phyloP scores from a whole-genome alignment of 257 asterid genomes.

The Petrea volubilis region DNA sequence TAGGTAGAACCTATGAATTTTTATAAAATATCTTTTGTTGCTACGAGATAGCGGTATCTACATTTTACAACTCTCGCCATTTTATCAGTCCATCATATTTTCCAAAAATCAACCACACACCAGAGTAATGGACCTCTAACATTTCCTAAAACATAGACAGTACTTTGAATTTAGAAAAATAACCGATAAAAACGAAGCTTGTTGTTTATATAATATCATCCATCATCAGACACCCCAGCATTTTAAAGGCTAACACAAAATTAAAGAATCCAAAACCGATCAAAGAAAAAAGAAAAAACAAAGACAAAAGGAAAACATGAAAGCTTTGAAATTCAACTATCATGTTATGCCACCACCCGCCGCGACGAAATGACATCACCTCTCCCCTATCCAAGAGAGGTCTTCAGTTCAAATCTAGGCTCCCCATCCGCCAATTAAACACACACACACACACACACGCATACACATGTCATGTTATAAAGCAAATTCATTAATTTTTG shows the following conservation, averaged over 20 bases:
- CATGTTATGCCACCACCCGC: too few relatives aligned
- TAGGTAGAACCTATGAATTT: too few relatives aligned
- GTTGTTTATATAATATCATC: not conserved
- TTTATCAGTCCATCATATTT: not conserved
- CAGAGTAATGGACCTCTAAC: not conserved
- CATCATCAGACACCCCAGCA: not conserved
- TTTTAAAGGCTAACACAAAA: not conserved
- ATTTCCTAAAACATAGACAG: not conserved
- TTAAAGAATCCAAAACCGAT: not conserved
- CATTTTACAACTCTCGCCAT: not conserved
- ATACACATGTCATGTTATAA: not conserved
- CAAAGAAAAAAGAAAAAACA: not conserved
- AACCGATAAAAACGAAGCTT: not conserved
- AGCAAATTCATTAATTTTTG: not conserved
- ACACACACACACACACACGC: too few relatives aligned
- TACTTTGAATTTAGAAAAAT: not conserved
- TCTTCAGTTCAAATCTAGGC: too few relatives aligned
- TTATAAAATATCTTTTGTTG: not conserved
- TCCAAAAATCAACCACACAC: not conserved
- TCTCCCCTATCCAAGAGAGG: too few relatives aligned
- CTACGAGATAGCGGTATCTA: not conserved
- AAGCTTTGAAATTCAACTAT: constrained; percentile 10
- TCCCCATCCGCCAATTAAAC: too few relatives aligned
- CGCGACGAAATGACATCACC: too few relatives aligned
- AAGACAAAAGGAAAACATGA: too few relatives aligned